These are phyloP conservation scores for Malania oleifera DNA, from an alignment of 164 flowering plant species.

Conservation along the genomic window DNA sequence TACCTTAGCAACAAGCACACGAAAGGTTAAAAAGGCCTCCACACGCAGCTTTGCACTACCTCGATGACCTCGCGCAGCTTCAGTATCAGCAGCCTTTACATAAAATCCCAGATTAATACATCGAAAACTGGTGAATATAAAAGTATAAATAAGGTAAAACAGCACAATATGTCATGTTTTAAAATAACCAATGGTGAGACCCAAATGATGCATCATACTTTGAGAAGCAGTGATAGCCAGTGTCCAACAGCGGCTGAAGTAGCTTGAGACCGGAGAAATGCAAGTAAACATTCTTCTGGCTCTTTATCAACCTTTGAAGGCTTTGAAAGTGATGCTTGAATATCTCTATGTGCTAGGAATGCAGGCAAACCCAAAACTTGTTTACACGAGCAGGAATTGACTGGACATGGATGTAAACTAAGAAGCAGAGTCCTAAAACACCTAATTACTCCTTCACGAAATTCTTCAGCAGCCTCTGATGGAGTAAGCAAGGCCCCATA, in stretches of 20 bases:
- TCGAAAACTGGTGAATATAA: background rate
- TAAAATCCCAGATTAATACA: conserved; percentile 6
- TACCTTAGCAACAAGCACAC: conserved; percentile 88
- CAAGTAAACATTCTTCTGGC: conserved; percentile 61
- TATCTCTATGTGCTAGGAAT: conserved; percentile 24
- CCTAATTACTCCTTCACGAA: conserved; percentile 79
- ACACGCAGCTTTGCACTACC: conserved; percentile 79
- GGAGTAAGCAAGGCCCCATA: conserved; percentile 76
- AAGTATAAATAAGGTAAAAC: background rate
- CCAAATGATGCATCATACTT: conserved; percentile 34
- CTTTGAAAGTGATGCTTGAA: conserved; percentile 8
- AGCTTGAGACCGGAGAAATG: conserved; percentile 74
- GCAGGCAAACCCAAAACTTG: conserved; percentile 36
- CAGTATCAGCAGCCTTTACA: conserved; percentile 78
- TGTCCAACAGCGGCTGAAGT: conserved; percentile 93
- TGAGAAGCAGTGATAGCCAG: conserved; percentile 91
- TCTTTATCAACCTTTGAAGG: conserved; percentile 18
- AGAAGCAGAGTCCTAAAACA: conserved; percentile 73
- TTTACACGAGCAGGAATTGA: conserved; percentile 55
- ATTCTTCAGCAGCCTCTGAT: conserved; percentile 82
- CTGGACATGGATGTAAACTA: conserved; percentile 47
- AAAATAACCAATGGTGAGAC: background rate
- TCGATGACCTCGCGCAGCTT: conserved; percentile 76
- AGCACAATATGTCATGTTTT: background rate
- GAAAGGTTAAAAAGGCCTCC: conserved; percentile 74